Evolutionary conservation across 495 filamentous ascomycete genomes (phyloP), one percentile per base, ranked within the genome.

Genomic region (Tuber indicum): DNA sequence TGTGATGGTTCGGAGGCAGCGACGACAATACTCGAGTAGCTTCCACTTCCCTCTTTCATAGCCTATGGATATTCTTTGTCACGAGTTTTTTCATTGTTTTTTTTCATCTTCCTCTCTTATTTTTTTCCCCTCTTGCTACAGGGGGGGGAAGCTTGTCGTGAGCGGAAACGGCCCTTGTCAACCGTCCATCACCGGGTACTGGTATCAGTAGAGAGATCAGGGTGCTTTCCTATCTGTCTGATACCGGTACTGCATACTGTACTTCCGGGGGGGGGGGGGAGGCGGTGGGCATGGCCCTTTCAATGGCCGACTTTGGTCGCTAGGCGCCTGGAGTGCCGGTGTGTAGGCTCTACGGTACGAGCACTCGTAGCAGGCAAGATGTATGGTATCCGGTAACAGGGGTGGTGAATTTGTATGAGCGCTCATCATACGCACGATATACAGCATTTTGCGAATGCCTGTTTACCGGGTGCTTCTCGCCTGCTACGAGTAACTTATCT

Each of bases 1-100:
- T 79, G 73, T 79, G 73, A 79, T 78, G 70, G 72, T 70, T 75
- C 42, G 70, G 69, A 70, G 47, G n/a, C 52, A 77, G 75, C 52
- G 52, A 58, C 52, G 52, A 66, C 26, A 66, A 36, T 66, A 32
- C 32, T 32, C 32, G 32, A 32, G 32, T 32, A 36, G 58, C 58
- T 66, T 66, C 26, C 26, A 32, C 58, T 66, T 66, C 58, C 58
- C 58, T 66, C 17, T 66, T 36, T 66, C 26, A 66, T 66, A 36
- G n/a, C 10, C 26, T 66, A 26, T 36, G 14, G 58, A 36, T 66
- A 66, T 36, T 66, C 58, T 62, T 32, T 66, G 58, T 32, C 58
- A 66, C 26, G 58, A 32, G 26, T 66, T 66, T 66, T 32, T 62
- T 62, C 10, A 9, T 52, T 52, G 7, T 26, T 58, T 58, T 26